Evolutionary conservation across 2,329 filamentous ascomycete genomes (phyloP), one percentile per base, ranked within the genome.

Genomic region (Madurella fahalii): DNA sequence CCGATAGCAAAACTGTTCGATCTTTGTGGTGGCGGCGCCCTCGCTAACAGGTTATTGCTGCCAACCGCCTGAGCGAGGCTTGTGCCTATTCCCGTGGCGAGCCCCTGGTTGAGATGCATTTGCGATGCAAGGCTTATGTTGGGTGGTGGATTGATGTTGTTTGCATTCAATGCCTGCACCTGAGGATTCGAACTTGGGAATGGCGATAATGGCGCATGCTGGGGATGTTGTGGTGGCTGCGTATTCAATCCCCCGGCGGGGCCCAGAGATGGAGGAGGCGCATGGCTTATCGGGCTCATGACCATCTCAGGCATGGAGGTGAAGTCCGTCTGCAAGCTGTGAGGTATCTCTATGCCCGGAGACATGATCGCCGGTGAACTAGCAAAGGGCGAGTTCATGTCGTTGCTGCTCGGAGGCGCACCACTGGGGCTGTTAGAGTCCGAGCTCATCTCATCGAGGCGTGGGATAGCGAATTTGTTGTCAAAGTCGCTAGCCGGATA

Each of bases 291-390:
- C 1, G 76, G 75, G 37, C 71, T 79, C 72, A 82, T 78, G 40
- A 79, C 73, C 67, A 83, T 77, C 8, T 83, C 80, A 1, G 77
- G 68, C 58, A 83, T 78, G 9, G 76, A 68, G 17, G 70, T 72
- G 48, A 76, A 83, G 2, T 76, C 74, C 39, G 68, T 67, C 49
- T 57, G 45, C 40, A 80, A 67, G 50, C 64, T 64, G 32, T 77
- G 74, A 2, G 72, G 61, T 57, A 80, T 79, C 4, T 83, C 81
- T 53, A 77, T 69, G 4, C 69, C 69, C 1, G 79, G 78, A 2
- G 80, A 82, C 71, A 83, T 75, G 25, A 82, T 75, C 12, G 71
- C 64, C 0, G 81, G 79, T 1, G 80, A 82, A 54, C 75, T 76
- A 16, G 74, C 74, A 60, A 79, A 84, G 0, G 79, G 77, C 1